These are phyloP conservation scores for Heliamphora exappendiculata DNA, from an alignment of 148 eudicot species.

Conservation along the genomic window DNA sequence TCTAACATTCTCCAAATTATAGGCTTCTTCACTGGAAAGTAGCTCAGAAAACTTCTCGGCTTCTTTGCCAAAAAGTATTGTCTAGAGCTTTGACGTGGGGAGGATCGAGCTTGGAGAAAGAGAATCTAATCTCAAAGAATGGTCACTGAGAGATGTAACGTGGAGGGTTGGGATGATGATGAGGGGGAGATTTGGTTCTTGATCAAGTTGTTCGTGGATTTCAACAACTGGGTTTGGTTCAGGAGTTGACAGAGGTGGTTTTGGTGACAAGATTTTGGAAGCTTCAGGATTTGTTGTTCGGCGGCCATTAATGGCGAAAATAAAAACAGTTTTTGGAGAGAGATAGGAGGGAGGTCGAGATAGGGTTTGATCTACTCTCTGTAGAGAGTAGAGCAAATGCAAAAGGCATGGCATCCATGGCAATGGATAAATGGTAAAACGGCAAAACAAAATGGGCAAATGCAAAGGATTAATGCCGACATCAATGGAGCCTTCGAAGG, in stretches of 20 bases:
- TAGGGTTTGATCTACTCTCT: background rate
- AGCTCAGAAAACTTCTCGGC: background rate
- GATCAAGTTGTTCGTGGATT: background rate
- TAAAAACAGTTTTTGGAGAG: background rate
- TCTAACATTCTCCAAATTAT: too few species aligned
- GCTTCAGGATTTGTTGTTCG: conserved; percentile 8
- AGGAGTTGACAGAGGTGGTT: background rate
- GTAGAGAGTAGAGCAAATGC: too few species aligned
- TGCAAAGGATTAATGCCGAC: too few species aligned
- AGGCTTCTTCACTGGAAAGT: background rate
- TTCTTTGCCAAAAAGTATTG: background rate
- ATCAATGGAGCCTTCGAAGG: too few species aligned
- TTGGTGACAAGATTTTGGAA: background rate
- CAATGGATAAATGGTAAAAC: too few species aligned
- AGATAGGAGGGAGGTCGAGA: background rate
- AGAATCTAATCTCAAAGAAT: background rate
- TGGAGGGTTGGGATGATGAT: background rate
- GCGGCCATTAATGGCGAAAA: background rate
- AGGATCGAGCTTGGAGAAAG: background rate
- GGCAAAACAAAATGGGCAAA: too few species aligned
- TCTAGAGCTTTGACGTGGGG: background rate
- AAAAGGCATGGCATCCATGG: too few species aligned
- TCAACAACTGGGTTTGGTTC: background rate
- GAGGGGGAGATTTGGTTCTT: conserved; percentile 1
- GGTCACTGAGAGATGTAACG: conserved; percentile 2